These are phyloP conservation scores for Xerophyta viscosa DNA, from an alignment of 106 monocot species.

Conservation along the genomic window DNA sequence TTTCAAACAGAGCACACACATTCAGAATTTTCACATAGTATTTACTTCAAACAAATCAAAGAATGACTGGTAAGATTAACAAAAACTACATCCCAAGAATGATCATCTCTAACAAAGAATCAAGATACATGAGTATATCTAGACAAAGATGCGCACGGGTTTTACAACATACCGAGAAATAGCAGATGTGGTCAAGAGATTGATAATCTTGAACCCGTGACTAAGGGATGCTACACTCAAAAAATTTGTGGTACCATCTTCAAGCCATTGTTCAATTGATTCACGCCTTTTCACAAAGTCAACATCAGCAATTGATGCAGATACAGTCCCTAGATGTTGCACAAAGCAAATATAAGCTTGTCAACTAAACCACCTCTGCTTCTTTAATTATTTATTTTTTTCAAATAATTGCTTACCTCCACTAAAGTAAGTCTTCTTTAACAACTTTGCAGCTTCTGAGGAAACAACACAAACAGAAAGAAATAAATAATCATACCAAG, in stretches of 20 bases:
- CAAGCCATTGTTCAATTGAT: constrained; percentile 62
- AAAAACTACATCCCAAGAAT: too few relatives aligned
- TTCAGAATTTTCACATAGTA: too few relatives aligned
- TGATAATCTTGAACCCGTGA: constrained; percentile 84
- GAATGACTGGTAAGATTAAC: too few relatives aligned
- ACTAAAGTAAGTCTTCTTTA: constrained; percentile 82
- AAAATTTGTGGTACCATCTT: constrained; percentile 88
- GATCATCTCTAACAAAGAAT: too few relatives aligned
- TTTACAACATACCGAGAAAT: constrained; percentile 51
- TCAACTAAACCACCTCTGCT: too few relatives aligned
- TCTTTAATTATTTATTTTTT: too few relatives aligned
- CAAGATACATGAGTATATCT: too few relatives aligned
- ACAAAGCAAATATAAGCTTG: constrained; percentile 4
- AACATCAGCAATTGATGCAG: constrained; percentile 76
- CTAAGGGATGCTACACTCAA: constrained; percentile 70
- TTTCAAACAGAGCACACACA: too few relatives aligned
- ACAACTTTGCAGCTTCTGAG: constrained; percentile 66
- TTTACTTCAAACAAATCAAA: too few relatives aligned
- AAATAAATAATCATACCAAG: too few relatives aligned
- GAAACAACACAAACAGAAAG: neutral
- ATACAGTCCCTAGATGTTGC: constrained; percentile 57
- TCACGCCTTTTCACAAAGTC: constrained; percentile 81
- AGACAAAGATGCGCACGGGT: too few relatives aligned
- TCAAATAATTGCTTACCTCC: constrained; percentile 45
- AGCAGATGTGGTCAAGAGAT: constrained; percentile 46